A percentile compares a stretch with the other conserved stretches of the same genome.
These are phyloP conservation scores for Nyssa sinensis DNA, from an alignment of 148 eudicot genomes.

Conservation along the genomic window DNA sequence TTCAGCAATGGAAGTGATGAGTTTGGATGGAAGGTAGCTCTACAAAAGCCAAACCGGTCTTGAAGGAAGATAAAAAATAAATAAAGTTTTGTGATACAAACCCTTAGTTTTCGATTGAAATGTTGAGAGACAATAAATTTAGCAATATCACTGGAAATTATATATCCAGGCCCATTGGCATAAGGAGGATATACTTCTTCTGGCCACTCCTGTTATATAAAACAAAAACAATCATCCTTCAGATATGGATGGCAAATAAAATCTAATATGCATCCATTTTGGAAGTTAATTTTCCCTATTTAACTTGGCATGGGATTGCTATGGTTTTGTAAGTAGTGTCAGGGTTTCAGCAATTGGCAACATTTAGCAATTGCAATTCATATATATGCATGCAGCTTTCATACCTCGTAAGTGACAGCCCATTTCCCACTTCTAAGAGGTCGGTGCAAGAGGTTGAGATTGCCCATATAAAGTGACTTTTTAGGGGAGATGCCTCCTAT, in stretches of 20 bases:
- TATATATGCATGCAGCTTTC: background rate
- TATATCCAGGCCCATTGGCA: conserved; percentile 93
- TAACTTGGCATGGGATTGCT: background rate
- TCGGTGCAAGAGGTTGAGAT: conserved; percentile 81
- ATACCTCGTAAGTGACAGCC: conserved; percentile 94
- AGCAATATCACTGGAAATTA: conserved; percentile 75
- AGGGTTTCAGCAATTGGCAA: background rate
- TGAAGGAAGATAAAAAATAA: background rate
- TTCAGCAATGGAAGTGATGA: background rate
- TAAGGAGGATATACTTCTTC: conserved; percentile 89
- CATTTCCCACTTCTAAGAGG: conserved; percentile 94
- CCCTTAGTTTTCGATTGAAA: conserved; percentile 59
- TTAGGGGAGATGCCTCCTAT: conserved; percentile 52
- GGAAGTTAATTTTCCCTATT: background rate
- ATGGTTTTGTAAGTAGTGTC: background rate
- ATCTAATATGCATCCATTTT: background rate
- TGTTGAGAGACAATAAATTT: conserved; percentile 59
- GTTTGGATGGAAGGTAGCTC: background rate
- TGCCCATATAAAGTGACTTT: conserved; percentile 86
- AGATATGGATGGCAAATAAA: conserved; percentile 10
- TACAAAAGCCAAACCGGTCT: background rate
- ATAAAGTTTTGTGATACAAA: conserved; percentile 32
- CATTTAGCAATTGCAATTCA: background rate
- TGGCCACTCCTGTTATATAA: conserved; percentile 82
- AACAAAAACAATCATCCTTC: conserved; percentile 1